phyloP scores from a whole-genome alignment of 1,139 yeast species.

The Suhomyces wounanorum region DNA sequence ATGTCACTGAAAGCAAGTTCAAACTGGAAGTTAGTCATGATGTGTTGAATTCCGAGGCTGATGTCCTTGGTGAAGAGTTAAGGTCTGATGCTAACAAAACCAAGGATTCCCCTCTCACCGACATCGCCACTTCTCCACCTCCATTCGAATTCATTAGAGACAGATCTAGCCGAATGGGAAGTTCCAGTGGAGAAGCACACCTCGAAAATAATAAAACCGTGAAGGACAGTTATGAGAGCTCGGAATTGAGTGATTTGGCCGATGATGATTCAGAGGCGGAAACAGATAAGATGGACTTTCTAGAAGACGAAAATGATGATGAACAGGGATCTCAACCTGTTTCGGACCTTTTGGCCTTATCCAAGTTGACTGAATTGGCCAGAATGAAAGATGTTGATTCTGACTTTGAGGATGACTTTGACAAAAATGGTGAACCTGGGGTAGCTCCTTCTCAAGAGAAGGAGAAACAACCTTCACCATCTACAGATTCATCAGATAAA shows the following conservation, averaged over 20 bases:
- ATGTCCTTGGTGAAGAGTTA: neutral
- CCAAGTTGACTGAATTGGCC: constrained; percentile 44
- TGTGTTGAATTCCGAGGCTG: neutral
- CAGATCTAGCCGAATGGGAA: constrained; percentile 6
- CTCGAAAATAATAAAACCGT: neutral
- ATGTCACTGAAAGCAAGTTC: neutral
- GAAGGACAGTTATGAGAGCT: constrained; percentile 40
- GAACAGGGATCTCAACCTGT: constrained; percentile 24
- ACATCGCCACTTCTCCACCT: constrained; percentile 45
- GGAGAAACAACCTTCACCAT: neutral
- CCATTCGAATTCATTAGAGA: constrained; percentile 29
- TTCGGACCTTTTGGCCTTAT: constrained; percentile 43
- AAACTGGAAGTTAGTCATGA: neutral
- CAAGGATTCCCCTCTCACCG: constrained; percentile 41
- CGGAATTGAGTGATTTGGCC: constrained; percentile 57
- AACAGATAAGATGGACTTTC: constrained; percentile 70
- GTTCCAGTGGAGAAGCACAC: neutral
- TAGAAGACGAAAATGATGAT: constrained; percentile 38
- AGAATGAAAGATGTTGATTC: constrained; percentile 43
- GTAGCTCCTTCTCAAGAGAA: neutral
- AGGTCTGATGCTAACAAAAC: constrained; percentile 10
- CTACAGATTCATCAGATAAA: constrained; percentile 5
- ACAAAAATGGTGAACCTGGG: neutral
- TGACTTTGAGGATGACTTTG: constrained; percentile 22
- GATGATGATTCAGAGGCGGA: constrained; percentile 77